These are phyloP conservation scores for Biscutella laevigata DNA, from an alignment of 441 rosid genomes.

Conservation along the genomic window DNA sequence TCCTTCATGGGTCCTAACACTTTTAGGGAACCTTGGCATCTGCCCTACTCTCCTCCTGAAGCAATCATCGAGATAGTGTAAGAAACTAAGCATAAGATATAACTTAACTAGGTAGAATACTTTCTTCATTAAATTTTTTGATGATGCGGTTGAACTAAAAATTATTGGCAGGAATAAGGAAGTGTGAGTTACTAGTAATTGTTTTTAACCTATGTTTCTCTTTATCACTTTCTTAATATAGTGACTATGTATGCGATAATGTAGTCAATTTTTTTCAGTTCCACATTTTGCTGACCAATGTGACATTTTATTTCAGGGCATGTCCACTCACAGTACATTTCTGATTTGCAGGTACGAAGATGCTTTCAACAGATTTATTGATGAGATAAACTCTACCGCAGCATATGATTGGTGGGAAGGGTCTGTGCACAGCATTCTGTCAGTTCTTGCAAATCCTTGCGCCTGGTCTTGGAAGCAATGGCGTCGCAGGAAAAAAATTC, in stretches of 20 bases:
- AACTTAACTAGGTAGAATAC: conserved; percentile 4
- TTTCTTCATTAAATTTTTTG: conserved; percentile 16
- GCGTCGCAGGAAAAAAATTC: conserved; percentile 80
- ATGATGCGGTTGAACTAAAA: not conserved
- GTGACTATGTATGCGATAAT: not conserved
- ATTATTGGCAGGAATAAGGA: not conserved
- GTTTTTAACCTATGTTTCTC: too few relatives aligned
- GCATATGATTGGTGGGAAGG: conserved; percentile 99
- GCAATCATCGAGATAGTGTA: conserved; percentile 93
- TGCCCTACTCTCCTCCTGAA: conserved; percentile 89
- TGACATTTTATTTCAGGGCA: not conserved
- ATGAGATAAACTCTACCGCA: conserved; percentile 89
- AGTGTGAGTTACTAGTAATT: too few relatives aligned
- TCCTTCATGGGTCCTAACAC: conserved; percentile 95
- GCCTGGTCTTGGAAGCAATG: conserved; percentile 99
- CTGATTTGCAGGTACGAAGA: conserved; percentile 73
- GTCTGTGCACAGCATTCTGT: conserved; percentile 80
- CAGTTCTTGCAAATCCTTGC: conserved; percentile 87
- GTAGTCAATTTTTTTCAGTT: not conserved
- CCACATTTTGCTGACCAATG: not conserved
- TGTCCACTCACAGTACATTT: conserved; percentile 22
- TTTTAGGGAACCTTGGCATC: conserved; percentile 98
- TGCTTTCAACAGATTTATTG: conserved; percentile 92
- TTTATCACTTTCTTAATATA: too few relatives aligned
- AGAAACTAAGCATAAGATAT: too few relatives aligned